These are phyloP conservation scores for Grigorovia jiainica DNA, from an alignment of 805 yeast species.

Conservation along the genomic window DNA sequence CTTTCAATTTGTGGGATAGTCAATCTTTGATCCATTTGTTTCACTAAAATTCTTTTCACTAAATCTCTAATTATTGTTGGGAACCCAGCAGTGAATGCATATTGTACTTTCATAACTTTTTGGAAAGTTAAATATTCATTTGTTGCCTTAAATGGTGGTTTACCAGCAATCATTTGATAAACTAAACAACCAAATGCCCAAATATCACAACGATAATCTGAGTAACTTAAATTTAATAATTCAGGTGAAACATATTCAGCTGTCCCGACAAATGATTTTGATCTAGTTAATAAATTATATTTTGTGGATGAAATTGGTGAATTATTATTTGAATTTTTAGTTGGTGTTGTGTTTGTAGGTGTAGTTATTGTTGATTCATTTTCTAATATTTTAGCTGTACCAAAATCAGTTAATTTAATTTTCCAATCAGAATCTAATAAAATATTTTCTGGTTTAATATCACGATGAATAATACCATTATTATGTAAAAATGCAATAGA, in stretches of 20 bases:
- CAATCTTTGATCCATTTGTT: slow-evolving; percentile 55
- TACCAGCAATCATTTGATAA: slow-evolving; percentile 91
- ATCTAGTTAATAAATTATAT: slow-evolving; percentile 58
- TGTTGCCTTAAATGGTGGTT: slow-evolving; percentile 78
- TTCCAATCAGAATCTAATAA: slow-evolving; percentile 51
- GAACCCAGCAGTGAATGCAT: slow-evolving; percentile 78
- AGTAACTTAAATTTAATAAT: slow-evolving; percentile 60
- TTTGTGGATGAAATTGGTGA: no score
- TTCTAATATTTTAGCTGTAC: slow-evolving; percentile 71
- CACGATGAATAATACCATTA: slow-evolving; percentile 72
- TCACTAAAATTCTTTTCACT: slow-evolving; percentile 55
- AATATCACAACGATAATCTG: slow-evolving; percentile 90
- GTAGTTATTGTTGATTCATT: slow-evolving; percentile 26
- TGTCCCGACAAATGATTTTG: slow-evolving; percentile 78
- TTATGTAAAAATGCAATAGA: slow-evolving; percentile 64
- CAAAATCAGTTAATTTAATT: slow-evolving; percentile 71
- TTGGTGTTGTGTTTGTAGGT: slow-evolving; percentile 21
- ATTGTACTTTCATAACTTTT: slow-evolving; percentile 69
- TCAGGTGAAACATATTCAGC: slow-evolving; percentile 84
- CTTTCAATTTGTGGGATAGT: slow-evolving; percentile 46
- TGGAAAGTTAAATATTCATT: slow-evolving; percentile 77
- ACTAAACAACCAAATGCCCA: slow-evolving; percentile 98
- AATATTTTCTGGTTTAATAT: slow-evolving; percentile 77
- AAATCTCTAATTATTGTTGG: slow-evolving; percentile 66
- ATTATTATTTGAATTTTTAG: neutral